Base-by-base conservation (phyloP, 352 stramenopile species). In the Phytophthora tentaculata region DNA sequence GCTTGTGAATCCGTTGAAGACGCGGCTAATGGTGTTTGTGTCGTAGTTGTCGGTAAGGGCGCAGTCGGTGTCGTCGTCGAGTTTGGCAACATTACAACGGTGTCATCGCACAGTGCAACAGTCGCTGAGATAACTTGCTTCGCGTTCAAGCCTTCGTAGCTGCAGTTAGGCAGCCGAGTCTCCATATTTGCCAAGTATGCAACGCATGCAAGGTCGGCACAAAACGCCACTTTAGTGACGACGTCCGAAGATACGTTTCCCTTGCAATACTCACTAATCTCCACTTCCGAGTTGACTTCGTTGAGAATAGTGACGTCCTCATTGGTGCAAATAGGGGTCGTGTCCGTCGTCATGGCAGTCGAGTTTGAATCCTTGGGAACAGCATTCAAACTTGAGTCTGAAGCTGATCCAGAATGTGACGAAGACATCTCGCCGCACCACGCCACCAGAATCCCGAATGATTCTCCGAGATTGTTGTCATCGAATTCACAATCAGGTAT, bases 1-100 rank as follows among this genome's bases (percentile, higher is more conserved):
- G 51, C 22, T 37, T 52, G 28, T 29, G 39, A 70, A 29, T 54
- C 41, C 9, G 19, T 48, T 14, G 37, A 60, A 22, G 63, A 44
- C 26, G 28, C 13, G 16, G 17, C 9, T n/a, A n/a, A n/a, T 16
- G 63, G 49, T 17, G 61, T 54, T 52, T 17, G 23, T n/a, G 35
- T 59, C 45, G 62, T 64, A n/a, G 23, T 37, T 13, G 13, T 37
- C 5, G 53, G 37, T n/a, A n/a, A n/a, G n/a, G n/a, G n/a, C n/a
- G 9, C 47, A 7, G 37, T 1, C 35, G 32, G 51, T 2, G 61
- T 54, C n/a, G 23, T 41, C 16, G 45, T 52, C 29, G 55, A 2
- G 14, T n/a, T 43, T 6, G 35, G 13, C 14, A 19, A 3, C 1
- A 43, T 43, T n/a, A 43, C 35, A 43, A 43, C 35, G 14, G 29